Conservation (phyloP, 139 green algal species). For the Volvox reticuliferus region DNA sequence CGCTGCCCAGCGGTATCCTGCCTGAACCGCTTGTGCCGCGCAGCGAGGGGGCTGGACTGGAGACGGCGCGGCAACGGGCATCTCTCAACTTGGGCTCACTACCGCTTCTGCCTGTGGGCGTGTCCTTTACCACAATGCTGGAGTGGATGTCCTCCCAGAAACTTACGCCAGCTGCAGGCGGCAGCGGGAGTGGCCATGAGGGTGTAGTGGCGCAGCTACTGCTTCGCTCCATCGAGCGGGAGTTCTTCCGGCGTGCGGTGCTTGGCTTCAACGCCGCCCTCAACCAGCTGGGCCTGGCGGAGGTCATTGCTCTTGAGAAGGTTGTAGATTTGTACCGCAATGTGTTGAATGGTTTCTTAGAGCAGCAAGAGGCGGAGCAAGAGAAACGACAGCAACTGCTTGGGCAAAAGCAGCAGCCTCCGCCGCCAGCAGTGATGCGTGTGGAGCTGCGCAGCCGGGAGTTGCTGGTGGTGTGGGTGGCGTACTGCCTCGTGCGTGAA, state of each 20-base stretch:
- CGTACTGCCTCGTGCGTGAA: constrained; percentile 56
- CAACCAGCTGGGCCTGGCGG: constrained; percentile 6
- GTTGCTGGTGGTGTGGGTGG: constrained; percentile 61
- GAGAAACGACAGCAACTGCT: neutral
- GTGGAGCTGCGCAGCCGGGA: constrained; percentile 65
- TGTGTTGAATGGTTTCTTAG: constrained; percentile 16
- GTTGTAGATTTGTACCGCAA: constrained; percentile 57
- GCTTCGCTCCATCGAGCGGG: constrained; percentile 53
- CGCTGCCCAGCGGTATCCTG: constrained; percentile 18
- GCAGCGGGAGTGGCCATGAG: neutral
- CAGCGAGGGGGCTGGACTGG: neutral
- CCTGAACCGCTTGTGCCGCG: neutral
- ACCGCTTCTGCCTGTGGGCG: neutral
- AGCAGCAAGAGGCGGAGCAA: neutral
- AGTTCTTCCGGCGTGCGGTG: constrained; percentile 51
- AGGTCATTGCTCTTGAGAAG: constrained; percentile 37
- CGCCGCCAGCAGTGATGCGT: constrained; percentile 15
- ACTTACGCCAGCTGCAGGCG: neutral
- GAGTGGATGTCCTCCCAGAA: neutral
- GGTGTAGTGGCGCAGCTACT: constrained; percentile 45
- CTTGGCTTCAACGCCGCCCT: neutral
- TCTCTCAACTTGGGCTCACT: constrained; percentile 52
- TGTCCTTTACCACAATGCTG: neutral
- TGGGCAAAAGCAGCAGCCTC: neutral
- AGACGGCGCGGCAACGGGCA: constrained; percentile 20